These are phyloP conservation scores for Paramyrothecium roridum DNA, from an alignment of 2,329 filamentous ascomycete genomes.

Conservation along the genomic window DNA sequence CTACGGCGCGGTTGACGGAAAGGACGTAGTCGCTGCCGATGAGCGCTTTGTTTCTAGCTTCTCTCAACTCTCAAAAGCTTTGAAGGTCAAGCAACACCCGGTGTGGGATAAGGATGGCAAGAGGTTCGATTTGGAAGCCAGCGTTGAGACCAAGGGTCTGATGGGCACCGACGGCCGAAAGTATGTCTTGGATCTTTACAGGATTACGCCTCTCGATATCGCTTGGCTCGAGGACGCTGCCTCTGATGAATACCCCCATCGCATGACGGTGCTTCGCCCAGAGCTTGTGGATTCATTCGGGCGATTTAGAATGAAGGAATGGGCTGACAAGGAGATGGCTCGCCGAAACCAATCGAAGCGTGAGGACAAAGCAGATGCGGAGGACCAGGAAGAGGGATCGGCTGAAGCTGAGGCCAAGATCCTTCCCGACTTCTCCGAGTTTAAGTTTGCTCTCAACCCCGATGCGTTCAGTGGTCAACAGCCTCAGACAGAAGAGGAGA, in stretches of 20 bases:
- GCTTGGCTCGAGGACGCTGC: conserved; percentile 77
- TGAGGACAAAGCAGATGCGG: conserved; percentile 3
- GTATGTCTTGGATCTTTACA: conserved; percentile 95
- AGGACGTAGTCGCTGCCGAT: conserved; percentile 89
- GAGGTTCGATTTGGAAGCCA: conserved; percentile 87
- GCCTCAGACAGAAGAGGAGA: conserved; percentile 88
- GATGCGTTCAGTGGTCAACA: conserved; percentile 92
- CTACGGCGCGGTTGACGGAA: conserved; percentile 96
- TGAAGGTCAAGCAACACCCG: conserved; percentile 89
- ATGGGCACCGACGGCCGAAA: conserved; percentile 94
- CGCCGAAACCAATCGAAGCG: conserved; percentile 43
- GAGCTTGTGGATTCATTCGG: conserved; percentile 87
- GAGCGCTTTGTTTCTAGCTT: conserved; percentile 82
- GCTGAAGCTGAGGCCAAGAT: conserved; percentile 38
- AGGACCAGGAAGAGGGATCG: conserved; percentile 7
- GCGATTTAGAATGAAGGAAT: conserved; percentile 83
- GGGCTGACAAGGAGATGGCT: conserved; percentile 75
- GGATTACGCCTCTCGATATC: conserved; percentile 88
- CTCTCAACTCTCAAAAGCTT: conserved; percentile 82
- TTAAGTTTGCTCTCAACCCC: conserved; percentile 86
- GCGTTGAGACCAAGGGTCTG: conserved; percentile 97
- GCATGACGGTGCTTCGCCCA: conserved; percentile 89
- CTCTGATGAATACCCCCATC: conserved; percentile 73
- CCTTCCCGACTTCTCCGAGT: conserved; percentile 81
- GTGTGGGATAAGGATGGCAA: conserved; percentile 98